phyloP scores from a whole-genome alignment of 805 yeast species.

The Nakazawaea anatomiae region DNA sequence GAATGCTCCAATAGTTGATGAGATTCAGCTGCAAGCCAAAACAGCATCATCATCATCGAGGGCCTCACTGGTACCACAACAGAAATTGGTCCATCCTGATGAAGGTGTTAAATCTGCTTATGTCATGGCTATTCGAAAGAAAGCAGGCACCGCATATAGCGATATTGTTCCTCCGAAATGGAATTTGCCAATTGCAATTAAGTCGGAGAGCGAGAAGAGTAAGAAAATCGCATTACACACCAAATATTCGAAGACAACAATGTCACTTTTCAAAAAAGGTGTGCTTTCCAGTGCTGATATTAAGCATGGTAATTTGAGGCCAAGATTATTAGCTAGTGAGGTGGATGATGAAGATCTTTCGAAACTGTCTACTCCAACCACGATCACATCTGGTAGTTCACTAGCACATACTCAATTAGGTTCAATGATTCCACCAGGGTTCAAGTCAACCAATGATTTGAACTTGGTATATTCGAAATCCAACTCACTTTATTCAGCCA shows the following conservation, averaged over 20 bases:
- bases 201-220: conserved; percentile 31
- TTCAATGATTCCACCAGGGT: conserved; percentile 1
- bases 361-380: not conserved
- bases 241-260: conserved; percentile 12
- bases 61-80: conserved; percentile 9
- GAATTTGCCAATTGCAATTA: conserved; percentile 51
- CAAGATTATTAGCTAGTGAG: conserved; percentile 68
- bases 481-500: not conserved
- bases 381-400: not conserved
- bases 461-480: not conserved
- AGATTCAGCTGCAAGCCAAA: conserved; percentile 9
- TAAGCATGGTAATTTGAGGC: conserved; percentile 58
- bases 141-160: conserved; percentile 43
- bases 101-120: conserved; percentile 49
- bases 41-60: conserved; percentile 7
- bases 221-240: conserved; percentile 14
- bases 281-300: conserved; percentile 32
- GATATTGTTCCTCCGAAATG: conserved; percentile 39
- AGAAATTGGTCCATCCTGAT: conserved; percentile 18
- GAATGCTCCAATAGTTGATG: conserved; percentile 11
- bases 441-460: conserved; percentile 1
- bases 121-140: conserved; percentile 36
- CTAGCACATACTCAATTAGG: conserved; percentile 9
- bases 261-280: conserved; percentile 11
- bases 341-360: conserved; percentile 56